Evolutionary conservation across 495 filamentous ascomycete genomes (phyloP).

Genomic region (Letharia columbiana): DNA sequence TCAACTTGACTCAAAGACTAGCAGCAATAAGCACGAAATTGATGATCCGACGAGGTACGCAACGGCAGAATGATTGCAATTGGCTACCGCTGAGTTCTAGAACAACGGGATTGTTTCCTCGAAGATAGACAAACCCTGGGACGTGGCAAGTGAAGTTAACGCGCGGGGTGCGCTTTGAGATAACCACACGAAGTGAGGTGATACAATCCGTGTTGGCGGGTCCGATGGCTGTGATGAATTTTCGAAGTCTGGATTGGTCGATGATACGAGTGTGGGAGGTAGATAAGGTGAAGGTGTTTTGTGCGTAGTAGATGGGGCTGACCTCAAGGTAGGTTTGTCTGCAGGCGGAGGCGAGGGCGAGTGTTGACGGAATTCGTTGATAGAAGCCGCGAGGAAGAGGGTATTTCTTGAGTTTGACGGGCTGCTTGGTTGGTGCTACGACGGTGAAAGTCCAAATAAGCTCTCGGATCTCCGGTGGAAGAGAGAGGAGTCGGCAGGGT

Average conservation of each 20-base stretch:
- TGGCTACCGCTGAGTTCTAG: not conserved
- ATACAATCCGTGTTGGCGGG: not conserved
- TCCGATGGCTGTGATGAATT: not conserved
- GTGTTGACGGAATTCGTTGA: not conserved
- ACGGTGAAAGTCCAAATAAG: slow-evolving; percentile 1
- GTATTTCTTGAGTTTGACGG: not conserved
- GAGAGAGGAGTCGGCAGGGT: not conserved
- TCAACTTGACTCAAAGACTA: no score
- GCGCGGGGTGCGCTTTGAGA: not conserved
- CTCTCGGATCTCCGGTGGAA: slow-evolving; percentile 1
- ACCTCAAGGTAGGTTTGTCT: slow-evolving; percentile 4
- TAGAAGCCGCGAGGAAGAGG: not conserved
- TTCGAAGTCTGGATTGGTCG: not conserved
- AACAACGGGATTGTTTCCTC: not conserved
- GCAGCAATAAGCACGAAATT: no score
- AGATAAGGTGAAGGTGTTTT: slow-evolving; percentile 1
- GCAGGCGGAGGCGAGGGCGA: slow-evolving; percentile 1
- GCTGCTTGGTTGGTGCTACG: not conserved
- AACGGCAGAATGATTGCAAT: not conserved
- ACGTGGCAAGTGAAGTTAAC: not conserved
- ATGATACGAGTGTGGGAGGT: no score
- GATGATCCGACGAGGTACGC: no score
- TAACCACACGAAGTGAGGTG: not conserved
- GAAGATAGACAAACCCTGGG: not conserved
- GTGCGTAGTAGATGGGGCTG: not conserved